phyloP scores from a whole-genome alignment of 2,329 filamentous ascomycete species.

The Xylaria digitata region DNA sequence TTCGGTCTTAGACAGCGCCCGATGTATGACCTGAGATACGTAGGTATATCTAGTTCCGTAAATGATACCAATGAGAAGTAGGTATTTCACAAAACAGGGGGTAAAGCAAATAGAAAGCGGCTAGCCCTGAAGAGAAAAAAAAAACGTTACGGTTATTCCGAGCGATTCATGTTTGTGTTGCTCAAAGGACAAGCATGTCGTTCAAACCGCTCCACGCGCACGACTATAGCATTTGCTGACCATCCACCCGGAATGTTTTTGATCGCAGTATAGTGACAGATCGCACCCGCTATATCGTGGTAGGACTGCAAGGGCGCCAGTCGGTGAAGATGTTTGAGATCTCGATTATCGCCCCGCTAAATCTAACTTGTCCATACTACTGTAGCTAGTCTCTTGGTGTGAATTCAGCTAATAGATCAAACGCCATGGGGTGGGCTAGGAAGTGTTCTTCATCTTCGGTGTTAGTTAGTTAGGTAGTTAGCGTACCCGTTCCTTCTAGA shows the following conservation, averaged over 20 bases:
- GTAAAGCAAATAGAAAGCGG: no score
- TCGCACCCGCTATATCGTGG: constrained; percentile 29
- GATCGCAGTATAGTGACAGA: constrained; percentile 7
- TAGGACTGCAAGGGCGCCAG: constrained; percentile 33
- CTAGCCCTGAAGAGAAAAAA: no score
- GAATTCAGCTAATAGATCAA: neutral
- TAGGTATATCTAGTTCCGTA: no score
- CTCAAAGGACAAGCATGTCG: neutral
- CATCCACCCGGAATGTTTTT: neutral
- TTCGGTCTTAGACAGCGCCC: neutral
- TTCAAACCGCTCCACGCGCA: neutral
- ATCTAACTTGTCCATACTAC: neutral
- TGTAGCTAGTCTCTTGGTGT: constrained; percentile 3
- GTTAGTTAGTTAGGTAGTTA: neutral
- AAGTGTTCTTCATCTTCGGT: constrained; percentile 7
- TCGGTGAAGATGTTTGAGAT: constrained; percentile 37
- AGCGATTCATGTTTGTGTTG: constrained; percentile 13
- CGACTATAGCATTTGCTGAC: constrained; percentile 16
- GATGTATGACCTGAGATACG: no score
- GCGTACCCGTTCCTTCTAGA: constrained; percentile 1
- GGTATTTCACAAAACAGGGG: no score
- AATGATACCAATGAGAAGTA: no score
- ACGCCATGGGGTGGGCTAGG: constrained; percentile 28
- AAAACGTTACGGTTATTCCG: neutral
- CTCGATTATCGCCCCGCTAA: constrained; percentile 37